A percentile compares a stretch with the other conserved stretches of the same genome.
Conservation (phyloP, 805 yeast species). For the Kazachstania martiniae region DNA sequence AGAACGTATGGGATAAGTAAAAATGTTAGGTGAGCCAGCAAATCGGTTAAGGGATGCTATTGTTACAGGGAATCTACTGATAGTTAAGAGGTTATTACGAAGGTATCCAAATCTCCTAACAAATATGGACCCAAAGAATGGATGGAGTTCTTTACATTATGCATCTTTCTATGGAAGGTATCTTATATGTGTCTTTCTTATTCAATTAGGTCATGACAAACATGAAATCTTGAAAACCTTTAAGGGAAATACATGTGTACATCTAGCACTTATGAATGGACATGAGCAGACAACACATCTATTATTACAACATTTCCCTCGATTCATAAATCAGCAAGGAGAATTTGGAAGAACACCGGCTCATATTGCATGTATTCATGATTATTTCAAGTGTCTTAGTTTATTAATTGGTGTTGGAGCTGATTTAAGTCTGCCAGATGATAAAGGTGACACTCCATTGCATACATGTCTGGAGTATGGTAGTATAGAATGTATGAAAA, state of each 20-base stretch:
- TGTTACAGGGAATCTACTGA: slow-evolving; percentile 46
- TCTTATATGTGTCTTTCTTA: slow-evolving; percentile 49
- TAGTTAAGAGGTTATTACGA: slow-evolving; percentile 53
- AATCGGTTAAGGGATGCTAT: slow-evolving; percentile 60
- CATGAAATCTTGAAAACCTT: slow-evolving; percentile 42
- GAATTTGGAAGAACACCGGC: slow-evolving; percentile 47
- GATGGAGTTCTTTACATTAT: slow-evolving; percentile 79
- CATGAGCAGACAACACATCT: slow-evolving; percentile 67
- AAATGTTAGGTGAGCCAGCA: slow-evolving; percentile 41
- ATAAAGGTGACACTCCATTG: slow-evolving; percentile 69
- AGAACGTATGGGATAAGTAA: no score
- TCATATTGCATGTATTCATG: slow-evolving; percentile 54
- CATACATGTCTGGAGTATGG: slow-evolving; percentile 76
- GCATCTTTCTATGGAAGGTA: slow-evolving; percentile 67
- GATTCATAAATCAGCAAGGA: slow-evolving; percentile 40
- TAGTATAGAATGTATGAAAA: slow-evolving; percentile 41
- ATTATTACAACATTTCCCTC: slow-evolving; percentile 53
- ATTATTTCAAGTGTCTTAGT: slow-evolving; percentile 52
- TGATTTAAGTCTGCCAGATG: slow-evolving; percentile 59
- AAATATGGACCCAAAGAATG: slow-evolving; percentile 57
- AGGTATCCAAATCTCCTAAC: slow-evolving; percentile 60
- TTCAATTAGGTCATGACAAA: slow-evolving; percentile 46
- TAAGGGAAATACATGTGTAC: slow-evolving; percentile 54
- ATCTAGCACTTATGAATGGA: slow-evolving; percentile 52
- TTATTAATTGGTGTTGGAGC: slow-evolving; percentile 67